These are phyloP conservation scores for Thuja plicata DNA, from an alignment of 83 land plant species.

Conservation along the genomic window DNA sequence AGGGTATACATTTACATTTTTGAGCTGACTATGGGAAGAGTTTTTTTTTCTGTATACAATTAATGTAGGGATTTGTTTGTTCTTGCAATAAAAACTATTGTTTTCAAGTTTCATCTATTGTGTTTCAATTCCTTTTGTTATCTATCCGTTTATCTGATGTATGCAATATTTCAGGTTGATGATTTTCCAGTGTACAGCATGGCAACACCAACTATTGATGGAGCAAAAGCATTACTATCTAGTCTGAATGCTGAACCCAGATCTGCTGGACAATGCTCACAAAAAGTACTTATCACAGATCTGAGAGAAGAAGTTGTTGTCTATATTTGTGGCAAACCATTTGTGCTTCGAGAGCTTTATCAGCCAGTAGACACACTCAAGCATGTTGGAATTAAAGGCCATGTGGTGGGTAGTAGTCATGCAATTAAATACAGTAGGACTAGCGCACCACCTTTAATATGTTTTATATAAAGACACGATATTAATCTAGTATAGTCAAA, in stretches of 20 bases:
- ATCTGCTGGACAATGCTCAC: slow-evolving; percentile 16
- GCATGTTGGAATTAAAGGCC: slow-evolving; percentile 92
- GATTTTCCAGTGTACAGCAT: slow-evolving; percentile 90
- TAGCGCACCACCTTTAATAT: neutral
- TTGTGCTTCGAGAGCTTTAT: slow-evolving; percentile 92
- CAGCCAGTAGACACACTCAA: slow-evolving; percentile 96
- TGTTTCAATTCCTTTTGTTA: neutral
- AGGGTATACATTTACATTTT: neutral
- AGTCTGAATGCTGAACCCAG: slow-evolving; percentile 56
- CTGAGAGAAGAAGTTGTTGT: slow-evolving; percentile 95
- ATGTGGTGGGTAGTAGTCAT: slow-evolving; percentile 58
- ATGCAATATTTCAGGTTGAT: slow-evolving; percentile 62
- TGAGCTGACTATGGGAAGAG: neutral
- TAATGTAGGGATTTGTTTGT: neutral
- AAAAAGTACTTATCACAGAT: slow-evolving; percentile 75
- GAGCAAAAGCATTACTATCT: slow-evolving; percentile 84
- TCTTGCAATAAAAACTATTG: too few relatives aligned
- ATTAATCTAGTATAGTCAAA: neutral
- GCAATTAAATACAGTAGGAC: neutral
- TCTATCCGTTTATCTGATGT: slow-evolving; percentile 6
- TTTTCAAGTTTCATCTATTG: neutral
- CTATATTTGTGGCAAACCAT: slow-evolving; percentile 89
- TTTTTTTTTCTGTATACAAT: neutral
- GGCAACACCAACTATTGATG: slow-evolving; percentile 92
- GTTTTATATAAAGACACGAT: neutral